These are phyloP conservation scores for Panellus pusillus DNA, from an alignment of 768 basidiomycete species.

Conservation along the genomic window DNA sequence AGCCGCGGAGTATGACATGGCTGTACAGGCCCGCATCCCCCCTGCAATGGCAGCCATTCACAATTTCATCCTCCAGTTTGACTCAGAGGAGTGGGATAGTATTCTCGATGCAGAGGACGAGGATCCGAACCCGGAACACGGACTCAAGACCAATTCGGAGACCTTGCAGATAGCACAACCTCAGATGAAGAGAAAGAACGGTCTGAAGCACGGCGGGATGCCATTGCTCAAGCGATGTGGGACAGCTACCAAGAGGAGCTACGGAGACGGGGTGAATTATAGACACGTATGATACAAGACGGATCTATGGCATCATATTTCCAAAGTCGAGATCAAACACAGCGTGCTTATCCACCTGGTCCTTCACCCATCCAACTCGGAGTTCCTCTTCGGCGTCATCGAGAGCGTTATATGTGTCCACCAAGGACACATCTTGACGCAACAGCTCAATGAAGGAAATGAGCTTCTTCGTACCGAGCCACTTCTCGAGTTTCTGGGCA, in stretches of 20 bases:
- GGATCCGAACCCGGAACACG: constrained; percentile 17
- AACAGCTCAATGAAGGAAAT: background rate
- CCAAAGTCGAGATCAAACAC: too few species aligned
- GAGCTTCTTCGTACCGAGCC: background rate
- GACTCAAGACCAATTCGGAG: too few species aligned
- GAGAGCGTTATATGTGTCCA: background rate
- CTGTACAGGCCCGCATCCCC: constrained; percentile 28
- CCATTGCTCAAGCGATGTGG: constrained; percentile 33
- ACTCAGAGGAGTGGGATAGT: constrained; percentile 25
- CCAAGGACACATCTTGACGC: background rate
- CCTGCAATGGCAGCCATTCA: constrained; percentile 28
- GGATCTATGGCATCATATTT: too few species aligned
- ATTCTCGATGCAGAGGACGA: constrained; percentile 16
- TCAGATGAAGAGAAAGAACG: constrained; percentile 3
- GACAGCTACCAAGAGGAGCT: constrained; percentile 18
- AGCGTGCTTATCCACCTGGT: too few species aligned
- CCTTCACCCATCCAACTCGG: too few species aligned
- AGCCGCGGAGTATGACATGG: constrained; percentile 25
- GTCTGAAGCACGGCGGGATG: constrained; percentile 24
- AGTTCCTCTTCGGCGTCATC: too few species aligned
- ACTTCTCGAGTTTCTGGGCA: background rate
- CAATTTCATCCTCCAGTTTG: constrained; percentile 33
- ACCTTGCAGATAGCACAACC: background rate
- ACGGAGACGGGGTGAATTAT: too few species aligned
- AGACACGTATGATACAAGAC: too few species aligned